Evolutionary conservation across 345 rosid genomes (phyloP).

Genomic region (Rhodamnia argentea): DNA sequence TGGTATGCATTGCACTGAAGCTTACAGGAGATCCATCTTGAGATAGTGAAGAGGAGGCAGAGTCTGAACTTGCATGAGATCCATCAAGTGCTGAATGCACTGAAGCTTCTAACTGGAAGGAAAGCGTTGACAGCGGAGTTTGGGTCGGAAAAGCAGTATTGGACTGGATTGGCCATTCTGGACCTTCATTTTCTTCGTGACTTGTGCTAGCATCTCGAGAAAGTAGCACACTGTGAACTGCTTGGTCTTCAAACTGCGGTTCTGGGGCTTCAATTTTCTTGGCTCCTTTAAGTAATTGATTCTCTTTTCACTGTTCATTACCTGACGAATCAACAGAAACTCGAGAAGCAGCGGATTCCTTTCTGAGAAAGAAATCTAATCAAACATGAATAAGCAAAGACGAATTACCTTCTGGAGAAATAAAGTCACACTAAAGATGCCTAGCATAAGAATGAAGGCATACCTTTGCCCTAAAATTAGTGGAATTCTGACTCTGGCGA

Average conservation of each 20-base stretch:
- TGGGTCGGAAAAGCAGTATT: background rate
- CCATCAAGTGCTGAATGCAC: background rate
- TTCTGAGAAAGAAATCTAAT: slow-evolving; percentile 78
- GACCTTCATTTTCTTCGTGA: background rate
- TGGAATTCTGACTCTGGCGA: slow-evolving; percentile 55
- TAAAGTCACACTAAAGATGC: background rate
- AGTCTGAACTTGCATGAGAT: background rate
- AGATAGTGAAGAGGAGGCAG: background rate
- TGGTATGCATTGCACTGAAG: background rate
- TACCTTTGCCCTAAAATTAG: slow-evolving; percentile 80
- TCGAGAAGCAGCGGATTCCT: slow-evolving; percentile 67
- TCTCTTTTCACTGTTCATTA: slow-evolving; percentile 59
- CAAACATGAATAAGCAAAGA: background rate
- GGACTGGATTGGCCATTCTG: background rate
- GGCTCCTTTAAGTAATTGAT: too few relatives aligned
- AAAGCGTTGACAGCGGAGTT: background rate
- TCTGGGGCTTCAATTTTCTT: too few relatives aligned
- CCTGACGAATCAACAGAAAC: slow-evolving; percentile 36
- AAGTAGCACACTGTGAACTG: background rate
- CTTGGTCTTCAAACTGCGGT: too few relatives aligned
- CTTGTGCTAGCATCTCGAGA: background rate
- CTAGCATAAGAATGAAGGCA: background rate
- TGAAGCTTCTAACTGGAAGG: background rate
- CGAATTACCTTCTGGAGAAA: background rate
- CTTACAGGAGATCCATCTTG: background rate